Evolutionary conservation across 2,329 filamentous ascomycete genomes (phyloP).

Genomic region (Fusarium secorum): DNA sequence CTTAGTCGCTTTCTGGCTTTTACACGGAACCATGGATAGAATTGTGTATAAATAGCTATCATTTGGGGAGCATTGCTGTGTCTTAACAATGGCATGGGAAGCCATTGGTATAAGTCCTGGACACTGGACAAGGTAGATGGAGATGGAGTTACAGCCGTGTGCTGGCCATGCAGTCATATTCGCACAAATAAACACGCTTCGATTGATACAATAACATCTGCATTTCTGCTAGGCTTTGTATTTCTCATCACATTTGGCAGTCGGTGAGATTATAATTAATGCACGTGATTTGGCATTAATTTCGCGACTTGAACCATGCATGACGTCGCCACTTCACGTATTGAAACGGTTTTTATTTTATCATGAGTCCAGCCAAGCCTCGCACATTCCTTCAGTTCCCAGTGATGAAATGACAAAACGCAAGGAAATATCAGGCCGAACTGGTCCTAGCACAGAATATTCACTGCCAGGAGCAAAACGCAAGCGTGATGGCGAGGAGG

Average conservation of each 20-base stretch:
- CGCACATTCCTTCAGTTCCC: not conserved
- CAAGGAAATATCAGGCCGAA: slow-evolving; percentile 3
- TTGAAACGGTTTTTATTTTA: not conserved
- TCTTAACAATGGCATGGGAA: slow-evolving; percentile 10
- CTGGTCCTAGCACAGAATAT: not conserved
- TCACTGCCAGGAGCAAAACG: slow-evolving; percentile 26
- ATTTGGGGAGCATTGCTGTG: slow-evolving; percentile 19
- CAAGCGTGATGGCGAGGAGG: slow-evolving; percentile 28
- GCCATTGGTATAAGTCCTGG: slow-evolving; percentile 8
- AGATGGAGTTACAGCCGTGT: slow-evolving; percentile 24
- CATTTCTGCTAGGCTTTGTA: not conserved
- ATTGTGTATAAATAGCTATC: slow-evolving; percentile 33
- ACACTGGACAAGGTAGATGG: slow-evolving; percentile 8
- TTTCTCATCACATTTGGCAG: no score
- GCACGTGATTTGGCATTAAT: slow-evolving; percentile 52
- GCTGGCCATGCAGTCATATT: slow-evolving; percentile 31
- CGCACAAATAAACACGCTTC: slow-evolving; percentile 32
- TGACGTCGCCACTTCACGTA: slow-evolving; percentile 31
- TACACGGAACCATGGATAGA: slow-evolving; percentile 33
- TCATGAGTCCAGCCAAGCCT: not conserved
- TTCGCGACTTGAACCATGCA: slow-evolving; percentile 40
- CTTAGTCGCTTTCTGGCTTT: slow-evolving; percentile 11
- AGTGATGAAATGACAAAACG: slow-evolving; percentile 5
- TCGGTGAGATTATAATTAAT: not conserved
- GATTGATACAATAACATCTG: not conserved